Evolutionary conservation across 331 rosid genomes (phyloP).

Genomic region (Spiraea crenata): DNA sequence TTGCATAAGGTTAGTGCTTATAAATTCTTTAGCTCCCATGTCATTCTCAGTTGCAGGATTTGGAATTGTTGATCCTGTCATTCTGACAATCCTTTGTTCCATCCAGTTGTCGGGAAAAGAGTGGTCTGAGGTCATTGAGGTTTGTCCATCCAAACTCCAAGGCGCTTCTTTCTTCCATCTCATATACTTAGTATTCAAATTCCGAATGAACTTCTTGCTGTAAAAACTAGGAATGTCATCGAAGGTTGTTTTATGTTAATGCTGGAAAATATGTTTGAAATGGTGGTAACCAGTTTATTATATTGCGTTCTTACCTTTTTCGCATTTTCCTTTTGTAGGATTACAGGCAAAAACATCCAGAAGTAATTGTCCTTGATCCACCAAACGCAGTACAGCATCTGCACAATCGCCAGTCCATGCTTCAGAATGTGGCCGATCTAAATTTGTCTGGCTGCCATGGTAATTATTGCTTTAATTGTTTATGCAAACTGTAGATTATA

Average conservation of each 20-base stretch:
- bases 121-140: slow-evolving; percentile 75
- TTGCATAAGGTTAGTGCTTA: slow-evolving; percentile 71
- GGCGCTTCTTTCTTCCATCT: slow-evolving; percentile 17
- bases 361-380: slow-evolving; percentile 66
- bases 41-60: slow-evolving; percentile 6
- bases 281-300: slow-evolving; percentile 26
- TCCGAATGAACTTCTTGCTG: slow-evolving; percentile 8
- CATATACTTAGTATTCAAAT: slow-evolving; percentile 15
- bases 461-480: slow-evolving; percentile 20
- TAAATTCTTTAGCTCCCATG: slow-evolving; percentile 16
- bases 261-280: slow-evolving; percentile 31
- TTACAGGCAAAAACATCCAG: slow-evolving; percentile 58
- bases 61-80: not conserved
- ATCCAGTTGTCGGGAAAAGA: slow-evolving; percentile 71
- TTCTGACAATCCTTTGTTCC: slow-evolving; percentile 40
- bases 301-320: slow-evolving; percentile 5
- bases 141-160: slow-evolving; percentile 37
- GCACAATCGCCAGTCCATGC: slow-evolving; percentile 81
- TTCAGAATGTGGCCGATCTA: slow-evolving; percentile 61
- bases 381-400: slow-evolving; percentile 64
- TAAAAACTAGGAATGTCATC: slow-evolving; percentile 19
- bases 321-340: slow-evolving; percentile 43
- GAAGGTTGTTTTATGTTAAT: slow-evolving; percentile 25
- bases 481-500: slow-evolving; percentile 15
- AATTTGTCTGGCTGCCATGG: slow-evolving; percentile 65